Evolutionary conservation across 345 rosid species (phyloP), one percentile per base, ranked within the genome.

Genomic region (Eucalyptus pumila): DNA sequence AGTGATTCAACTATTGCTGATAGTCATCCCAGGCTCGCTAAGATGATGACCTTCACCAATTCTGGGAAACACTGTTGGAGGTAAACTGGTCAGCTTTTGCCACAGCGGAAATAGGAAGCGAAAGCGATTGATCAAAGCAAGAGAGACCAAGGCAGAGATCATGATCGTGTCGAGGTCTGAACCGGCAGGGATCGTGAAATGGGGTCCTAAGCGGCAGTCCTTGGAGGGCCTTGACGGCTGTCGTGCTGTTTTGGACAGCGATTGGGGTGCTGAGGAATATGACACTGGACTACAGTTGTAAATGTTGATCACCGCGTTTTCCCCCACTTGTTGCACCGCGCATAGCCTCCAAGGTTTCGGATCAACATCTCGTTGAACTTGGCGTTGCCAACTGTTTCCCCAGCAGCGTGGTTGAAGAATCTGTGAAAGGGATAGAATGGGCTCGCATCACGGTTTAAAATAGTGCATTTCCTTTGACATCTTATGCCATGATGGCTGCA

Each of bases 341-440:
- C 92, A 90, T 4, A 89, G 87, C 49, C 89, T 89, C 92, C 91
- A 90, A 54, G 91, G 93, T 58, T 91, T 92, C 21, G 58, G 87
- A 21, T 56, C 62, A 24, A 56, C 13, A 89, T 58, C 42, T 92
- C 91, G 40, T 91, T 90, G 11, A 87, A 52, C 8, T 62, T 87
- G 17, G 87, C 34, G 72, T 94, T 91, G 32, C 91, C 92, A 83
- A 48, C 88, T 87, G 52, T 88, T 88, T 91, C 87, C 52, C 86
- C 27, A 62, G 92, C 94, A 48, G 93, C 94, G 69, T 92, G 91
- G 87, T 95, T 94, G 80, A 93, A 89, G 86, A 90, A 94, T 56
- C 94, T 92, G 80, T 17, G 19, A 26, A 27, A 24, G 47, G 47
- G 14, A 67, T 7, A 26, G 44, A 10, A 30, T 65, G 37, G 76